phyloP scores from a whole-genome alignment of 179 eudicot species.

The Spinacia oleracea region DNA sequence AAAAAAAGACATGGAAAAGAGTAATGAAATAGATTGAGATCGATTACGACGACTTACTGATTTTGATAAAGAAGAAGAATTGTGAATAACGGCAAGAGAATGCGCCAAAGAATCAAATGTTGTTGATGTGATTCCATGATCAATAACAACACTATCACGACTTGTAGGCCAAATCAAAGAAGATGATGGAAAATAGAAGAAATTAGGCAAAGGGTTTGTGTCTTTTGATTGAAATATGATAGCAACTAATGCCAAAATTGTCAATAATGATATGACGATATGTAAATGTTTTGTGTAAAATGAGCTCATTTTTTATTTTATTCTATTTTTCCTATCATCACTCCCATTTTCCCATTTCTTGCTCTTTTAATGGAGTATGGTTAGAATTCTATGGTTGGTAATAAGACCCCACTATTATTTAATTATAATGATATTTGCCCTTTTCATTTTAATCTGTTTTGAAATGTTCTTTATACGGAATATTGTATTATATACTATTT shows the following conservation, averaged over 20 bases:
- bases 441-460: no score
- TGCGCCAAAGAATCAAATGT: conserved; percentile 28
- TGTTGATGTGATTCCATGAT: conserved; percentile 1
- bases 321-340: not conserved
- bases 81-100: conserved; percentile 34
- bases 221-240: conserved; percentile 23
- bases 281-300: conserved; percentile 22
- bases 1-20: no score
- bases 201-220: conserved; percentile 24
- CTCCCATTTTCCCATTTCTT: not conserved
- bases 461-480: no score
- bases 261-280: conserved; percentile 20
- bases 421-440: no score
- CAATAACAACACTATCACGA: not conserved
- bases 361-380: not conserved
- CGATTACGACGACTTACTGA: conserved; percentile 10
- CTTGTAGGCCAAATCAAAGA: conserved; percentile 2
- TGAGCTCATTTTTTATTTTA: conserved; percentile 24
- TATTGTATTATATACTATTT: no score
- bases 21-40: no score
- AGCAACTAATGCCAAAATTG: conserved; percentile 27
- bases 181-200: conserved; percentile 20
- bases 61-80: conserved; percentile 33
- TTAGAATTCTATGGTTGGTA: not conserved
- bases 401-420: not conserved